phyloP scores from a whole-genome alignment of 176 grass and related monocot genomes.

The Elaeis guineensis region DNA sequence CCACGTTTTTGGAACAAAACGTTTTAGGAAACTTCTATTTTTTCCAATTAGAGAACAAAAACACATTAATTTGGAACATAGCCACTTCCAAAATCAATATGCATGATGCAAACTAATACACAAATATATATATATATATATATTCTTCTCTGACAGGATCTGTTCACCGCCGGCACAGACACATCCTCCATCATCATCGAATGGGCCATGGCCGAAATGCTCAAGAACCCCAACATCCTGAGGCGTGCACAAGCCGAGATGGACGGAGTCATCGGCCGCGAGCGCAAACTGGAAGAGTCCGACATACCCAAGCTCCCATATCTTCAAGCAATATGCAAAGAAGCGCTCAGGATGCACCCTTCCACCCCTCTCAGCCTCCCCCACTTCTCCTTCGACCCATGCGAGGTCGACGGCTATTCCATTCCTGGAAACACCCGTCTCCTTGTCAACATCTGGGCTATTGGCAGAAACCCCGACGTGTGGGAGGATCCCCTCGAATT shows the following conservation, averaged over 20 bases:
- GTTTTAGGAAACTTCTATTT: too few relatives aligned
- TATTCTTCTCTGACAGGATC: conserved; percentile 28
- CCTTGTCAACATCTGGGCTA: conserved; percentile 74
- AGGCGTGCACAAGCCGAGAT: conserved; percentile 45
- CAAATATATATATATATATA: too few relatives aligned
- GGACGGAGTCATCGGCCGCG: conserved; percentile 47
- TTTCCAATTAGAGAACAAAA: too few relatives aligned
- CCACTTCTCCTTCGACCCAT: conserved; percentile 68
- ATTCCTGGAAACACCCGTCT: conserved; percentile 52
- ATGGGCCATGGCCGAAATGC: conserved; percentile 72
- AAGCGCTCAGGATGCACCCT: conserved; percentile 63
- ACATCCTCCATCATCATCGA: conserved; percentile 82
- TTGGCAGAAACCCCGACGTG: conserved; percentile 46
- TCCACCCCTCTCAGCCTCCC: conserved; percentile 72
- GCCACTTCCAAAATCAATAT: too few relatives aligned
- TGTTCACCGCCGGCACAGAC: conserved; percentile 91
- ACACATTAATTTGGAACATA: too few relatives aligned
- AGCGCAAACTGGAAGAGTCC: conserved; percentile 40
- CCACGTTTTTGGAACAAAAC: too few relatives aligned
- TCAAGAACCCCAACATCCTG: conserved; percentile 44
- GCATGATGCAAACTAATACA: too few relatives aligned
- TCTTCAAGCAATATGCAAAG: conserved; percentile 70
- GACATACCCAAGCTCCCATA: conserved; percentile 54
- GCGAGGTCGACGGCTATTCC: conserved; percentile 39
- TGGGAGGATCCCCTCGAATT: conserved; percentile 58